These are phyloP conservation scores for Coemansia sp. DNA, from an alignment of 371 early-diverging fungal genomes.

Conservation along the genomic window DNA sequence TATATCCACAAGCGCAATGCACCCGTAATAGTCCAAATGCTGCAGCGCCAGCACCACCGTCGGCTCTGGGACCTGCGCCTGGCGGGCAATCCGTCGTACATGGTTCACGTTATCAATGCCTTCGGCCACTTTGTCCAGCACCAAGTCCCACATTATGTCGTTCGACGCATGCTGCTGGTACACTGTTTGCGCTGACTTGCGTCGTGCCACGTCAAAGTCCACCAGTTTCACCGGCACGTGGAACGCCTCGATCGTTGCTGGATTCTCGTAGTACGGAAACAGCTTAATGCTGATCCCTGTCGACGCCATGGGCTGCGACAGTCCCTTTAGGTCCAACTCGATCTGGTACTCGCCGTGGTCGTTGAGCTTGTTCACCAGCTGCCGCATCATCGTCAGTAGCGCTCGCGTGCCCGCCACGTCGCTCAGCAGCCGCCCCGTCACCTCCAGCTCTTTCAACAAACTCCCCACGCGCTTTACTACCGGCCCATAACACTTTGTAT, in stretches of 20 bases:
- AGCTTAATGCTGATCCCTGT: constrained; percentile 51
- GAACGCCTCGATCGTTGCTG: constrained; percentile 29
- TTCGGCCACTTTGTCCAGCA: constrained; percentile 35
- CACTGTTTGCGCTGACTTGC: constrained; percentile 30
- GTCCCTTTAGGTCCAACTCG: constrained; percentile 35
- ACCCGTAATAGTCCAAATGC: constrained; percentile 50
- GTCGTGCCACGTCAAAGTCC: constrained; percentile 32
- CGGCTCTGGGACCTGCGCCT: constrained; percentile 35
- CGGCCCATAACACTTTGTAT: constrained; percentile 46
- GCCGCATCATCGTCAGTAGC: constrained; percentile 36
- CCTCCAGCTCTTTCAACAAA: constrained; percentile 50
- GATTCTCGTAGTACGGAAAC: constrained; percentile 44
- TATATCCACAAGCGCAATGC: constrained; percentile 46
- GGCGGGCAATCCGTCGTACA: constrained; percentile 37
- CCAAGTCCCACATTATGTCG: constrained; percentile 44
- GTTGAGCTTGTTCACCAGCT: constrained; percentile 50
- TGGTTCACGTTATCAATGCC: constrained; percentile 48
- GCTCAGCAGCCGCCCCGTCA: constrained; percentile 36
- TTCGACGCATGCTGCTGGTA: constrained; percentile 23
- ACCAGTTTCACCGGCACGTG: constrained; percentile 43
- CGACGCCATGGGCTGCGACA: constrained; percentile 35
- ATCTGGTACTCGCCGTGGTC: constrained; percentile 51
- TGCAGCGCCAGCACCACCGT: constrained; percentile 39
- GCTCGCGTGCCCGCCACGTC: constrained; percentile 31
- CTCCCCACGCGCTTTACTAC: constrained; percentile 51